These are phyloP conservation scores for Mercurialis annua DNA, from an alignment of 345 rosid genomes.

Conservation along the genomic window DNA sequence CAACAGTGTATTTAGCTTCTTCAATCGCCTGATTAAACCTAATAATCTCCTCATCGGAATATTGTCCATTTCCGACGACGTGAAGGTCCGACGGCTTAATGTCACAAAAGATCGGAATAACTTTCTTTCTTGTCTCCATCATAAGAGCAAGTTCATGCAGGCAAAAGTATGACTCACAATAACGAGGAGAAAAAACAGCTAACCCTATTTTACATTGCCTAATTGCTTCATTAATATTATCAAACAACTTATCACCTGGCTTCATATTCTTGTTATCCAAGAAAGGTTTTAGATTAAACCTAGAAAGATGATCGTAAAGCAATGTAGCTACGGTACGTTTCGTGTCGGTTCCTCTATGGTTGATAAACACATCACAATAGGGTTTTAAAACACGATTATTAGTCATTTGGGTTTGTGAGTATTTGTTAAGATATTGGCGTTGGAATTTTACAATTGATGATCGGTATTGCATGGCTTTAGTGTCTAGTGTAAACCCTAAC, in stretches of 20 bases:
- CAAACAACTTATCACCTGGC: constrained; percentile 67
- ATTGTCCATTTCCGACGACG: constrained; percentile 28
- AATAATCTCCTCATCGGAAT: constrained; percentile 35
- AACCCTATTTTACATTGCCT: constrained; percentile 50
- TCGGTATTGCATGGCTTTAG: constrained; percentile 23
- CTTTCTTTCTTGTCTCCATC: constrained; percentile 62
- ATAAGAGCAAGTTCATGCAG: constrained; percentile 67
- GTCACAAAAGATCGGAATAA: constrained; percentile 69
- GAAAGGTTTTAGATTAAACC: constrained; percentile 47
- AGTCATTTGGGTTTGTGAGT: constrained; percentile 8
- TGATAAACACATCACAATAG: constrained; percentile 65
- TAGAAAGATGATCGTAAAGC: constrained; percentile 54
- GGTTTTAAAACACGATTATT: constrained; percentile 19
- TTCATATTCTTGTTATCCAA: constrained; percentile 74
- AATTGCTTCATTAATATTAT: constrained; percentile 51
- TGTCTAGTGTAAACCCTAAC: not conserved
- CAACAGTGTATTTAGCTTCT: constrained; percentile 65
- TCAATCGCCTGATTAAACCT: constrained; percentile 61
- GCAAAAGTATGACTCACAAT: constrained; percentile 58
- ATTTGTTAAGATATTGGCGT: constrained; percentile 16
- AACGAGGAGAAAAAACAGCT: constrained; percentile 60
- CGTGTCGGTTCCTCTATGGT: constrained; percentile 69
- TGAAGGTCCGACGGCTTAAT: constrained; percentile 68
- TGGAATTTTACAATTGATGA: constrained; percentile 15
- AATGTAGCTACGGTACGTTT: constrained; percentile 50